Conservation (phyloP, 768 basidiomycete species). For the Macrocybe gigantea region DNA sequence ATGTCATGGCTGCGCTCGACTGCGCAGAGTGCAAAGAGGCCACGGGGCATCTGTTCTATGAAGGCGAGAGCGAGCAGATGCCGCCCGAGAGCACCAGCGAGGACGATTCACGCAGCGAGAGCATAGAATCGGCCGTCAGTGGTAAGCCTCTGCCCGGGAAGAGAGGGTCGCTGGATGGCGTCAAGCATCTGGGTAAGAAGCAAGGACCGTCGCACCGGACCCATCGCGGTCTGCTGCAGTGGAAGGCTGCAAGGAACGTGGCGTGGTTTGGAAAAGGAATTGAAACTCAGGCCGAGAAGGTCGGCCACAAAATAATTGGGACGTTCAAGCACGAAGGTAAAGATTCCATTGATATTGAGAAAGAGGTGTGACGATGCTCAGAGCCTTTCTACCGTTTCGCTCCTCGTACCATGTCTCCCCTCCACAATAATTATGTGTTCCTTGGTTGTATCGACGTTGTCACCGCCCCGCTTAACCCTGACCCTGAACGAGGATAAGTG, state of each 20-base stretch:
- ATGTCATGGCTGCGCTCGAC: conserved; percentile 39
- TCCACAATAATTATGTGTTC: too few species aligned
- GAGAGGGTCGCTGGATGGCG: conserved; percentile 19
- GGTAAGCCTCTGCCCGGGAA: conserved; percentile 1
- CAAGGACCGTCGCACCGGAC: conserved; percentile 42
- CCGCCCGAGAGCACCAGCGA: conserved; percentile 10
- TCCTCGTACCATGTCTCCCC: too few species aligned
- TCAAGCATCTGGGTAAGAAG: conserved; percentile 37
- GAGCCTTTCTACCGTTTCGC: too few species aligned
- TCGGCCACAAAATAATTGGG: conserved; percentile 34
- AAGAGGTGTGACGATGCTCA: conserved; percentile 23
- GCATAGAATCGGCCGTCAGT: conserved; percentile 1
- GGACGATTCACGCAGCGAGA: conserved; percentile 11
- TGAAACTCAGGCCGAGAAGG: conserved; percentile 33
- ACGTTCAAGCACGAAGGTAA: conserved; percentile 27
- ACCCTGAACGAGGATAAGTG: too few species aligned
- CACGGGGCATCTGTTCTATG: conserved; percentile 16
- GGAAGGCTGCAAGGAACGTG: conserved; percentile 48
- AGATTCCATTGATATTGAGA: conserved; percentile 28
- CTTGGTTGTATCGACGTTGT: too few species aligned
- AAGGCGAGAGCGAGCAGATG: conserved; percentile 10
- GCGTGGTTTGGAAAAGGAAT: conserved; percentile 50
- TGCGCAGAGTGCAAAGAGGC: conserved; percentile 29
- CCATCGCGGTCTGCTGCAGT: conserved; percentile 62
- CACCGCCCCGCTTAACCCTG: too few species aligned